Evolutionary conservation across 2,329 filamentous ascomycete species (phyloP).

Genomic region (Xylariaceae sp.): DNA sequence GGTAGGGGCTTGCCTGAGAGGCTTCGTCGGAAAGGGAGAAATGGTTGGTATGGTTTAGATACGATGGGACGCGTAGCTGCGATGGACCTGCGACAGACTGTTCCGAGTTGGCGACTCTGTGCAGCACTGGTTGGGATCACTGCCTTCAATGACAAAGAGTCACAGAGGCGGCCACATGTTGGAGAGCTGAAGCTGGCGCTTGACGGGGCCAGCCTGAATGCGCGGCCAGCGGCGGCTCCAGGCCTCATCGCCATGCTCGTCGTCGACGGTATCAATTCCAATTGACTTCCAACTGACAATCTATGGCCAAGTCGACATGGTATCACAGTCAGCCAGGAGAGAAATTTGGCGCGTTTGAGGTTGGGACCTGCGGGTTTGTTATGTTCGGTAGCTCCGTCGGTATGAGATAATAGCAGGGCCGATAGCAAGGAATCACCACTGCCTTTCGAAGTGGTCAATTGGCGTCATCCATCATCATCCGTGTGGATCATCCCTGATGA

Average conservation of each 20-base stretch:
- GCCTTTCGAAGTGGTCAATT: background rate
- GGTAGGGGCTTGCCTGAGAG: slow-evolving; percentile 54
- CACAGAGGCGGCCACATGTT: background rate
- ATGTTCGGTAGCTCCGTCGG: too few relatives aligned
- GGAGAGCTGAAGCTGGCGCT: slow-evolving; percentile 10
- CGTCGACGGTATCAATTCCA: background rate
- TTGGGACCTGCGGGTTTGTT: background rate
- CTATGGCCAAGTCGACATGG: too few relatives aligned
- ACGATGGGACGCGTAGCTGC: slow-evolving; percentile 3
- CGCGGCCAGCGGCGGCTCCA: slow-evolving; percentile 22
- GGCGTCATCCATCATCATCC: background rate
- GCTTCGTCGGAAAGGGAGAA: slow-evolving; percentile 25
- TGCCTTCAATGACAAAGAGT: background rate
- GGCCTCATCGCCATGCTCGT: slow-evolving; percentile 25
- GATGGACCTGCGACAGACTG: slow-evolving; percentile 14
- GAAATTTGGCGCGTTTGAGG: background rate
- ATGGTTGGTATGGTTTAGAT: slow-evolving; percentile 17
- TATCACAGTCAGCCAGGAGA: too few relatives aligned
- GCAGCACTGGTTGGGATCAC: slow-evolving; percentile 5
- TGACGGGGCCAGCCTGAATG: slow-evolving; percentile 20
- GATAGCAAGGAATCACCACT: background rate
- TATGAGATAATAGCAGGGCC: background rate
- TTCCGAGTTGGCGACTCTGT: slow-evolving; percentile 20
- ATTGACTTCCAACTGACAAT: slow-evolving; percentile 3
- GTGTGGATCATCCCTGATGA: background rate